These are phyloP conservation scores for Rosa rugosa DNA, from an alignment of 306 rosid species.

Conservation along the genomic window DNA sequence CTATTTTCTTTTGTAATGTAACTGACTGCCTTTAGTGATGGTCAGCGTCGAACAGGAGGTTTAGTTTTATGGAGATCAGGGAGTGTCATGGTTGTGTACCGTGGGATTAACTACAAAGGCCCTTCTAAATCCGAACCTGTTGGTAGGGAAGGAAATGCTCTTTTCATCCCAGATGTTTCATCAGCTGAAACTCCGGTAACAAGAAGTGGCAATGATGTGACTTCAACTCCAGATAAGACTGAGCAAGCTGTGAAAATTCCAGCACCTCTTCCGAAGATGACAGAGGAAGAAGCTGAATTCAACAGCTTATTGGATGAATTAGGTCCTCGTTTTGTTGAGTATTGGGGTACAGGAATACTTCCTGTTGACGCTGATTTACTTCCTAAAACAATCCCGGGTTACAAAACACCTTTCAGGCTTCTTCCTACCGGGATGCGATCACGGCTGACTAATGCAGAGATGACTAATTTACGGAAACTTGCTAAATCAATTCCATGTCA, in stretches of 20 bases:
- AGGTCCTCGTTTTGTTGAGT: conserved; percentile 90
- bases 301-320: conserved; percentile 68
- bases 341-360: conserved; percentile 97
- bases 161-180: conserved; percentile 73
- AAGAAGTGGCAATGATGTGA: conserved; percentile 33
- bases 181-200: conserved; percentile 31
- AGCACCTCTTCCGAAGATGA: conserved; percentile 39
- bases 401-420: conserved; percentile 86
- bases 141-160: conserved; percentile 48
- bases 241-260: conserved; percentile 31
- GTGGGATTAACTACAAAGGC: conserved; percentile 73
- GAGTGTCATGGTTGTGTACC: conserved; percentile 88
- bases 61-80: conserved; percentile 87
- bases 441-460: conserved; percentile 71
- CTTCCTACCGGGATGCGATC: conserved; percentile 84
- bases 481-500: conserved; percentile 90
- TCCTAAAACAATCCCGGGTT: conserved; percentile 70
- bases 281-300: conserved; percentile 76
- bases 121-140: conserved; percentile 41
- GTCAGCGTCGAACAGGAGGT: conserved; percentile 89
- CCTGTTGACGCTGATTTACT: conserved; percentile 97
- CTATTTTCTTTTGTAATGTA: conserved; percentile 4
- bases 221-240: conserved; percentile 36
- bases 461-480: conserved; percentile 71
- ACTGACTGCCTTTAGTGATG: conserved; percentile 60